These are phyloP conservation scores for Amanita molliuscula DNA, from an alignment of 768 basidiomycete genomes.

Conservation along the genomic window DNA sequence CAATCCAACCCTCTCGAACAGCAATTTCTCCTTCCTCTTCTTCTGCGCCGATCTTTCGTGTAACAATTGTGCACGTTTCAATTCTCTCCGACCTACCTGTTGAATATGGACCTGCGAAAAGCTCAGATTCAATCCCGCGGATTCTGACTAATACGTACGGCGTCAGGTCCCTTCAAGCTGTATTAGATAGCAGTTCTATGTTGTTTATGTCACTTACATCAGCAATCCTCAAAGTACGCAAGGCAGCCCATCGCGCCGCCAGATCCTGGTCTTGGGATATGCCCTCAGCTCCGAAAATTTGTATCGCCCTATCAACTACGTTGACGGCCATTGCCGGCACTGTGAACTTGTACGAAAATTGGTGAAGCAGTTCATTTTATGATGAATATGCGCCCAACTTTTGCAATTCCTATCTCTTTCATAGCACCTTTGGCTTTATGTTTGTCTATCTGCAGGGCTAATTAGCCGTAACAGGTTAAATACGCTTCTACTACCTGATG, in stretches of 20 bases:
- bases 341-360: slow-evolving; percentile 53
- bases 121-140: slow-evolving; percentile 11
- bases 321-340: slow-evolving; percentile 84
- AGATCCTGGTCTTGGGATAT: slow-evolving; percentile 83
- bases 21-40: slow-evolving; percentile 48
- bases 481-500: slow-evolving; percentile 41
- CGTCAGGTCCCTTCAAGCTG: slow-evolving; percentile 59
- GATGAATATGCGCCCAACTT: slow-evolving; percentile 37
- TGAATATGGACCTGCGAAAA: slow-evolving; percentile 74
- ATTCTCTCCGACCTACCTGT: slow-evolving; percentile 86
- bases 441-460: slow-evolving; percentile 66
- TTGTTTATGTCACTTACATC: slow-evolving; percentile 42
- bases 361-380: background rate
- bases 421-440: slow-evolving; percentile 87
- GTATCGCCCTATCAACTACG: slow-evolving; percentile 93
- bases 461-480: background rate
- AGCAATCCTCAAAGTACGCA: slow-evolving; percentile 83
- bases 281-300: slow-evolving; percentile 95
- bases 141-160: slow-evolving; percentile 30
- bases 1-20: slow-evolving; percentile 50
- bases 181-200: background rate
- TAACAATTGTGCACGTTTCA: slow-evolving; percentile 64
- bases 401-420: slow-evolving; percentile 97
- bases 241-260: slow-evolving; percentile 63
- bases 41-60: slow-evolving; percentile 41